phyloP scores from a whole-genome alignment of 164 flowering plant species.

The Litsea cubeba region DNA sequence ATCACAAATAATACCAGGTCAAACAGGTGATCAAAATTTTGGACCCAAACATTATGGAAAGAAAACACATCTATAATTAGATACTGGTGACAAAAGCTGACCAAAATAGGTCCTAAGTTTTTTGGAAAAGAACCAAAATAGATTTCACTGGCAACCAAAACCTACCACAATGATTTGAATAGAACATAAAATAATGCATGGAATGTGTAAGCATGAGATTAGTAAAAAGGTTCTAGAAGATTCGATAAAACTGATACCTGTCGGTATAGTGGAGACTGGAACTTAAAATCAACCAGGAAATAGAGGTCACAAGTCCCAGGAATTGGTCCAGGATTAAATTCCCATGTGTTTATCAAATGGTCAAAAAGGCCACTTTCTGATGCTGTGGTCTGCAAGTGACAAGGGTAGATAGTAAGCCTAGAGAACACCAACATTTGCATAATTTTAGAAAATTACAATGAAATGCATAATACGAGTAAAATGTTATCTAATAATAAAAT shows the following conservation, averaged over 20 bases:
- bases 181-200: too few species aligned
- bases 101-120: too few species aligned
- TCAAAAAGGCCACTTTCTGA: slow-evolving; percentile 75
- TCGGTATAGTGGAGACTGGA: slow-evolving; percentile 83
- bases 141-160: too few species aligned
- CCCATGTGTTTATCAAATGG: slow-evolving; percentile 91
- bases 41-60: too few species aligned
- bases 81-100: too few species aligned
- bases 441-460: background rate
- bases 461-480: background rate
- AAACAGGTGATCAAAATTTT: too few species aligned
- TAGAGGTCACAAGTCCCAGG: slow-evolving; percentile 76
- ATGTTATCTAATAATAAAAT: background rate
- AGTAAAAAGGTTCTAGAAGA: background rate
- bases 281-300: slow-evolving; percentile 92
- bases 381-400: slow-evolving; percentile 58
- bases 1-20: too few species aligned
- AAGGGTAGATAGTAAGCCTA: background rate
- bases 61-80: too few species aligned
- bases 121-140: too few species aligned
- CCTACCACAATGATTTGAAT: too few species aligned
- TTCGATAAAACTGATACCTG: slow-evolving; percentile 48
- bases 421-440: background rate
- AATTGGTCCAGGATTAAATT: slow-evolving; percentile 82
- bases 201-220: too few species aligned